phyloP scores from a whole-genome alignment of 2,329 filamentous ascomycete species.

The Capronia coronata region DNA sequence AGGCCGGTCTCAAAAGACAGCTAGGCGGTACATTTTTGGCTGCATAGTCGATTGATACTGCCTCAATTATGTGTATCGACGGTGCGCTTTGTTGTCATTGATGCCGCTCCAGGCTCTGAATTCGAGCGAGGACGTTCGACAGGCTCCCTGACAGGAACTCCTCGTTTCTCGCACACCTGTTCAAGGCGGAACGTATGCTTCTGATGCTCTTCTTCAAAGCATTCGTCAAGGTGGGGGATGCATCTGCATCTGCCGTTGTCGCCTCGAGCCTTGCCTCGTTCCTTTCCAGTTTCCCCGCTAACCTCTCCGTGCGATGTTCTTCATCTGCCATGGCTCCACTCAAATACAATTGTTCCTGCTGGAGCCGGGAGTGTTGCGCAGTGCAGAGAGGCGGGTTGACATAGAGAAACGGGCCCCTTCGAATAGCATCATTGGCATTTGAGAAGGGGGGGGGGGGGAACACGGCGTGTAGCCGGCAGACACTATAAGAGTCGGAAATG shows the following conservation, averaged over 20 bases:
- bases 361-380: constrained; percentile 13
- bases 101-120: too few relatives aligned
- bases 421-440: not conserved
- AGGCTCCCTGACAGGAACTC: too few relatives aligned
- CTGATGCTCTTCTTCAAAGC: constrained; percentile 7
- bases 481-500: not conserved
- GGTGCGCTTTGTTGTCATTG: too few relatives aligned
- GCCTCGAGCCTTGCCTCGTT: constrained; percentile 2
- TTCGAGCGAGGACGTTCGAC: too few relatives aligned
- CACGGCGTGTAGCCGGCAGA: not conserved
- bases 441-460: too few relatives aligned
- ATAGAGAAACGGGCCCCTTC: not conserved
- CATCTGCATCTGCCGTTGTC: not conserved
- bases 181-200: constrained; percentile 10
- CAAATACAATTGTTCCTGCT: constrained; percentile 21
- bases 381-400: constrained; percentile 8
- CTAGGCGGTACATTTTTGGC: too few relatives aligned
- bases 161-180: constrained; percentile 4
- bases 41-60: too few relatives aligned
- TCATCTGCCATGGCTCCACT: constrained; percentile 8
- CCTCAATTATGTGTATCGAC: too few relatives aligned
- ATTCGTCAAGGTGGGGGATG: not conserved
- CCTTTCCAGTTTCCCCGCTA: constrained; percentile 3
- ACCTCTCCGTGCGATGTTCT: constrained; percentile 5
- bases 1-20: too few relatives aligned